Percentiles rank a stretch among this genome's conserved stretches.
These are phyloP conservation scores for Asterionellopsis glacialis DNA, from an alignment of 108 stramenopile species.

Conservation along the genomic window DNA sequence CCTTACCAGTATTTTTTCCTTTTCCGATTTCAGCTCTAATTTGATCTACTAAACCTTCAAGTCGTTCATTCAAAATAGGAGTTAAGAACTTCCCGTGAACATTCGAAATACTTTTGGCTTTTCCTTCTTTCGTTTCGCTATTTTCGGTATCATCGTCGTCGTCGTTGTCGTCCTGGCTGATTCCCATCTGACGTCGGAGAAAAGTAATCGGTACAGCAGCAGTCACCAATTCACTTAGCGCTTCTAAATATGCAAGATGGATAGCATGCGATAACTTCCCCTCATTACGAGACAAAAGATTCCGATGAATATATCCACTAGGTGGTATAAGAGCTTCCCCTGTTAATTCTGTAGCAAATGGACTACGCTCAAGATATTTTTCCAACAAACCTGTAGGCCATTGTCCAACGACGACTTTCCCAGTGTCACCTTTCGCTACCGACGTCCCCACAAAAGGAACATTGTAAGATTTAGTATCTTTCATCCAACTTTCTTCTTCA, in stretches of 20 bases:
- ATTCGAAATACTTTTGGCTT: slow-evolving; percentile 14
- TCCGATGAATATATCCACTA: slow-evolving; percentile 43
- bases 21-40: slow-evolving; percentile 32
- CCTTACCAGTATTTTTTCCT: slow-evolving; percentile 32
- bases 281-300: slow-evolving; percentile 25
- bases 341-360: slow-evolving; percentile 61
- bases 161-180: slow-evolving; percentile 3
- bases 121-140: background rate
- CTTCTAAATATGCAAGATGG: slow-evolving; percentile 34
- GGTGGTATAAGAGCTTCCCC: slow-evolving; percentile 45
- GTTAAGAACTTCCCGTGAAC: slow-evolving; percentile 35
- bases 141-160: background rate
- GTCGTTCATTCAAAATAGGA: slow-evolving; percentile 41
- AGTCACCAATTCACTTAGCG: slow-evolving; percentile 39
- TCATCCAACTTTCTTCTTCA: slow-evolving; percentile 61
- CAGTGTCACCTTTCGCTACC: slow-evolving; percentile 52
- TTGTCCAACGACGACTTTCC: slow-evolving; percentile 24
- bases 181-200: slow-evolving; percentile 14
- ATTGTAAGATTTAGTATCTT: slow-evolving; percentile 63
- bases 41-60: slow-evolving; percentile 40
- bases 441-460: slow-evolving; percentile 87
- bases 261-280: slow-evolving; percentile 26
- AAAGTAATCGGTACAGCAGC: slow-evolving; percentile 42
- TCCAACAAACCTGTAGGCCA: slow-evolving; percentile 83
- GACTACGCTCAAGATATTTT: slow-evolving; percentile 64